Evolutionary conservation across 495 filamentous ascomycete genomes (phyloP), one percentile per base, ranked within the genome.

Genomic region (Tuber umbilicatum): DNA sequence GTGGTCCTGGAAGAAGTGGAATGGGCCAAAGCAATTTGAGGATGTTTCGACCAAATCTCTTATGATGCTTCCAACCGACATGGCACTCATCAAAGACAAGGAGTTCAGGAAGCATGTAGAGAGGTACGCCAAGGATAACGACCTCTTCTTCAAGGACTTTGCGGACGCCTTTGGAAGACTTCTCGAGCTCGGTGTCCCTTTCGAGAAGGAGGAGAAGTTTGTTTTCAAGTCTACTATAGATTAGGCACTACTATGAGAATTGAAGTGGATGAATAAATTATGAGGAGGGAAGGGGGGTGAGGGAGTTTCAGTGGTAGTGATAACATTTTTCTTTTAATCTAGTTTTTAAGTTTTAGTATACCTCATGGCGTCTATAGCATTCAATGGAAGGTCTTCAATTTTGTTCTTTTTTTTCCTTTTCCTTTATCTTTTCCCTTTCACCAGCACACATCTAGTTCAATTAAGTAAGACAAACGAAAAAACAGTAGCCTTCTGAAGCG

Each of bases 31-130:
- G 81, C 86, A 88, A 82, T 81, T 76, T 12, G 81, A 82, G 69
- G 95, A 99, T 85, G 90, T 90, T 84, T 87, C 85, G 82, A 93
- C 90, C 79, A 92, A 93, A 87, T 88, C 87, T 69, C 85, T 99
- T 79, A 99, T 99, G 95, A 99, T 99, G 95, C 86, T 99, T 81
- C 95, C 95, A 74, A 90, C 93, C 73, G 95, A 99, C 82, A 89
- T 96, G 85, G 93, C 89, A 45, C 85, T 99, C 70, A 84, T 95
- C 84, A 90, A 94, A 85, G 95, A 99, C 85, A 93, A 94, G 87
- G 86, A 85, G 70, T 97, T 98, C 89, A 89, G 87, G 86, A 85
- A 88, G 82, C 91, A 92, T 82, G 93, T 95, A 68, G 89, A 97
- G 85, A 90, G 90, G 82, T 98, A 97, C 84, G 94, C 94, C 76